phyloP scores from a whole-genome alignment of 371 early-diverging fungal genomes.

The Apophysomyces ossiformis region DNA sequence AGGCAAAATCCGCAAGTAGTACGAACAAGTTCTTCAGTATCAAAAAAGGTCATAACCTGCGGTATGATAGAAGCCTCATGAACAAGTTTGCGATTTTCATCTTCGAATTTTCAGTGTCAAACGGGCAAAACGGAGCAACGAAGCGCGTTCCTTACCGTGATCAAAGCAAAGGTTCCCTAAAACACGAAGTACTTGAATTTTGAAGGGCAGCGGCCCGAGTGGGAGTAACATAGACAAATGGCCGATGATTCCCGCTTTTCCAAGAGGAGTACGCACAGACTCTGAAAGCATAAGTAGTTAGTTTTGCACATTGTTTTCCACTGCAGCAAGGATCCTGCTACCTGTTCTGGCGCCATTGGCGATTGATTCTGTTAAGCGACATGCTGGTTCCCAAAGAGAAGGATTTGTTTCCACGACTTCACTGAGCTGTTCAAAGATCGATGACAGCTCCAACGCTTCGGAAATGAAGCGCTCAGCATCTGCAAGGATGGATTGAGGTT shows the following conservation, averaged over 20 bases:
- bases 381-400: constrained; percentile 6
- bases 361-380: constrained; percentile 10
- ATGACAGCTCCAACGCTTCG: background rate
- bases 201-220: constrained; percentile 35
- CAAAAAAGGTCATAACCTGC: constrained; percentile 47
- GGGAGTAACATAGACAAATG: constrained; percentile 36
- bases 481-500: background rate
- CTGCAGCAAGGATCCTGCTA: background rate
- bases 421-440: background rate
- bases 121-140: background rate
- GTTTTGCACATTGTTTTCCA: background rate
- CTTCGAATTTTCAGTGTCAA: constrained; percentile 32
- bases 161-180: constrained; percentile 82
- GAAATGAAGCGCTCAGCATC: background rate
- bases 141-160: constrained; percentile 57
- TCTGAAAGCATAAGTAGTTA: constrained; percentile 31
- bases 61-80: constrained; percentile 55
- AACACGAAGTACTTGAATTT: constrained; percentile 70
- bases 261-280: constrained; percentile 51
- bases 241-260: constrained; percentile 45
- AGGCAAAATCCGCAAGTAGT: constrained; percentile 73
- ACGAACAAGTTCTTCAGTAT: constrained; percentile 40
- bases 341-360: constrained; percentile 18
- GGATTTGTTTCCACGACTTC: background rate
- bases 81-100: constrained; percentile 68